phyloP scores from a whole-genome alignment of 768 basidiomycete species.

The Agaricus sinodeliciosus region DNA sequence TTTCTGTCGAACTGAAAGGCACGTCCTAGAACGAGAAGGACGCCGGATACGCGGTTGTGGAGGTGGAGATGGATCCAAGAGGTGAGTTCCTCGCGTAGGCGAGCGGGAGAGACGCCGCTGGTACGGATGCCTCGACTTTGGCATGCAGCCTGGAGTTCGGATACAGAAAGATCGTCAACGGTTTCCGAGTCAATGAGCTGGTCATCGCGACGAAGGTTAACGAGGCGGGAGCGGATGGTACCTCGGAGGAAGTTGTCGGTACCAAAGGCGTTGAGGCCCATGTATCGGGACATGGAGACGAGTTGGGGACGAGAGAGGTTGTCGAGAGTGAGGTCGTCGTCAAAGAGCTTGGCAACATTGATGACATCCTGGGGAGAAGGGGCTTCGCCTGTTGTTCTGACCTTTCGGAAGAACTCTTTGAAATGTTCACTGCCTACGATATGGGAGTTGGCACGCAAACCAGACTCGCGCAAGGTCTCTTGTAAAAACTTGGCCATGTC shows the following conservation, averaged over 20 bases:
- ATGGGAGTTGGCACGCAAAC: slow-evolving; percentile 86
- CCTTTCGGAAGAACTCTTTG: slow-evolving; percentile 99
- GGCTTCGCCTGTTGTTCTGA: slow-evolving; percentile 90
- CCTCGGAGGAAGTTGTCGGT: slow-evolving; percentile 98
- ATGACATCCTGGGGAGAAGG: slow-evolving; percentile 86
- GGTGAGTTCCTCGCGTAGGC: slow-evolving; percentile 81
- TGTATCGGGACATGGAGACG: slow-evolving; percentile 95
- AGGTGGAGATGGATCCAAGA: slow-evolving; percentile 94
- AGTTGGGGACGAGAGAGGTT: slow-evolving; percentile 98
- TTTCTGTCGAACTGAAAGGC: slow-evolving; percentile 91
- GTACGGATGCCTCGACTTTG: slow-evolving; percentile 94
- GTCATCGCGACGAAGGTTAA: slow-evolving; percentile 85
- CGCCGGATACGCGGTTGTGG: slow-evolving; percentile 87
- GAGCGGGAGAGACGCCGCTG: slow-evolving; percentile 77
- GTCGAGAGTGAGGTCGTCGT: slow-evolving; percentile 96
- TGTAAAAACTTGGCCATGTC: slow-evolving; percentile 99
- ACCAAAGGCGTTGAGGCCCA: slow-evolving; percentile 97
- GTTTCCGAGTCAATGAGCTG: slow-evolving; percentile 88
- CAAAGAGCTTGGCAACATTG: slow-evolving; percentile 93
- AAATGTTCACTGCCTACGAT: slow-evolving; percentile 94
- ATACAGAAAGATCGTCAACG: slow-evolving; percentile 82
- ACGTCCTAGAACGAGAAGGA: slow-evolving; percentile 86
- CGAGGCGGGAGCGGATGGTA: slow-evolving; percentile 76
- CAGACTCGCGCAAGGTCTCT: slow-evolving; percentile 92
- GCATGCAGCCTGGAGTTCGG: slow-evolving; percentile 89